Evolutionary conservation across 2,329 filamentous ascomycete species (phyloP).

Genomic region (Myriosclerotinia scirpicola): DNA sequence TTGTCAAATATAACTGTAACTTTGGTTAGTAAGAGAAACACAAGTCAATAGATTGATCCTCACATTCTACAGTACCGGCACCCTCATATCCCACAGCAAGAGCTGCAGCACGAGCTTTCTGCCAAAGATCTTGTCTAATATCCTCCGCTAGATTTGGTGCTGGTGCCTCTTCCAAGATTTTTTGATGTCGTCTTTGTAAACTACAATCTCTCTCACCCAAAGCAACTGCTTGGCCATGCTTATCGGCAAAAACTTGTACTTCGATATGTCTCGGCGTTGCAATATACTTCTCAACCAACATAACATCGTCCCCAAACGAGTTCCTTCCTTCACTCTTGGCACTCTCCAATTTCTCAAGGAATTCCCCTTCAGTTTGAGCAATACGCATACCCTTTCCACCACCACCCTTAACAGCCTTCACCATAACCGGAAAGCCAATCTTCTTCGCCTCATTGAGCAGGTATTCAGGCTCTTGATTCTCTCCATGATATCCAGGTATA

Average conservation of each 20-base stretch:
- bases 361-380: conserved; percentile 66
- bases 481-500: conserved; percentile 92
- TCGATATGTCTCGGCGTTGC: conserved; percentile 80
- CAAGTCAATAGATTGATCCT: conserved; percentile 38
- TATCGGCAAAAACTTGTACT: conserved; percentile 87
- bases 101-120: conserved; percentile 63
- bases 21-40: neutral
- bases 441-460: conserved; percentile 69
- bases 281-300: conserved; percentile 84
- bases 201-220: conserved; percentile 88
- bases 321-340: conserved; percentile 74
- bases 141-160: conserved; percentile 64
- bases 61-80: conserved; percentile 85
- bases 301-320: conserved; percentile 80
- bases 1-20: conserved; percentile 79
- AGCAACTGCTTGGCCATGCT: conserved; percentile 74
- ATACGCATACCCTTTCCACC: conserved; percentile 85
- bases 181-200: conserved; percentile 83
- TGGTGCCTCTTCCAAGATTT: conserved; percentile 86
- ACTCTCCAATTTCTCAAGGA: conserved; percentile 66
- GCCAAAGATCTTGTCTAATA: conserved; percentile 62
- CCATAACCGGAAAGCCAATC: conserved; percentile 66
- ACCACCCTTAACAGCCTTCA: conserved; percentile 79
- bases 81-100: conserved; percentile 84
- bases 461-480: conserved; percentile 68